Base-by-base conservation (phyloP, 2,329 filamentous ascomycete species). In the Fusarium sp. region DNA sequence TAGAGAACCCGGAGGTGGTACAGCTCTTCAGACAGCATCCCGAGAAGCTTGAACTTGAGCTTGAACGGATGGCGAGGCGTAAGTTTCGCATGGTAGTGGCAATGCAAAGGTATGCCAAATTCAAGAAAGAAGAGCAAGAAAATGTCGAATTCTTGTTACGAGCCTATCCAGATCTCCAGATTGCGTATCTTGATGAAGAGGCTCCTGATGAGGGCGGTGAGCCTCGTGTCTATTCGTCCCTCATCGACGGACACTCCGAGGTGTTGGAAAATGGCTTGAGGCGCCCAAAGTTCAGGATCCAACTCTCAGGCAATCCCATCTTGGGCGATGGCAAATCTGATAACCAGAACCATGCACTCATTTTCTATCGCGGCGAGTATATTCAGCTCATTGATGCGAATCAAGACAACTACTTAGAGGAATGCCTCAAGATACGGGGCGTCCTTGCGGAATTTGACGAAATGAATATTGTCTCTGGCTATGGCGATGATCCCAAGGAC, bases 141-240 rank as follows among this genome's bases (percentile, higher is more conserved):
- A 57, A 57, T 35, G 52, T 25, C 20, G 52, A 57, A 36, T 57
- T 57, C 52, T 57, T 57, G 20, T 36, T 57, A 8, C 20, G 52
- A 22, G 52, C 52, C 14, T 57, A 36, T 57, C 52, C 52, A 22
- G 31, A 57, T 27, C 52, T 57, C 16, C 52, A 57, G 52, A 57
- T 57, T 57, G 52, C 52, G 52, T 57, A 57, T 57, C 52, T 57
- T 35, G 52, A 57, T 35, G 52, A 57, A 57, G 52, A 57, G 31
- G 29, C 52, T 6, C n/a, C 52, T 6, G 52, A 36, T 36, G 31
- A 57, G 31, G 31, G 31, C 10, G 31, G 16, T 2, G 52, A 57
- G 20, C 31, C 52, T 25, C 52, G 52, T 16, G 52, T 57, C 29
- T 57, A 57, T 22, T 57, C 52, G 2, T 20, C 52, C 33, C 52